Evolutionary conservation across 306 rosid species (phyloP).

Genomic region (Cucurbita moschata): DNA sequence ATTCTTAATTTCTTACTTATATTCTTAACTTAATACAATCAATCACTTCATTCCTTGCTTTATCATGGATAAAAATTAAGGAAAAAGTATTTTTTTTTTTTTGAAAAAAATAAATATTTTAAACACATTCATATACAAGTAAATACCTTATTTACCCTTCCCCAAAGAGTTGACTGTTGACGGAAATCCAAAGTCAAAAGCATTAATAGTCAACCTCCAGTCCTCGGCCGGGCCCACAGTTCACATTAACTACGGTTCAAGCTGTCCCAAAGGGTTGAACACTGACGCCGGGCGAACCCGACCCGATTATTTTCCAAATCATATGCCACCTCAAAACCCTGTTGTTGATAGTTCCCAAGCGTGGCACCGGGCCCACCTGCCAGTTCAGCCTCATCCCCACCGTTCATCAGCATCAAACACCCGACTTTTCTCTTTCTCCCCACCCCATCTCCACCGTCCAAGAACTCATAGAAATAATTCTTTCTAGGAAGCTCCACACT

Average conservation of each 20-base stretch:
- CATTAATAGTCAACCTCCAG: not conserved
- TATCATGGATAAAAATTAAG: not conserved
- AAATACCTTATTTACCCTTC: not conserved
- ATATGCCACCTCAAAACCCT: constrained; percentile 75
- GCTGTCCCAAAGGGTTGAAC: constrained; percentile 69
- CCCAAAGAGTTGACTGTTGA: not conserved
- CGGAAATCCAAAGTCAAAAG: not conserved
- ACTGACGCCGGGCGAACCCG: constrained; percentile 72
- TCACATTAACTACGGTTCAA: constrained; percentile 22
- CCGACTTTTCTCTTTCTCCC: constrained; percentile 44
- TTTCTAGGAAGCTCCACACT: constrained; percentile 53
- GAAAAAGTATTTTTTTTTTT: too few relatives aligned
- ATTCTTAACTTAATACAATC: not conserved
- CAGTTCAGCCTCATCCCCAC: constrained; percentile 66
- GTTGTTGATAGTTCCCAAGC: constrained; percentile 88
- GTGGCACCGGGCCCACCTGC: constrained; percentile 78
- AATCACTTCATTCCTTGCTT: not conserved
- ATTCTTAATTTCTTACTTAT: not conserved
- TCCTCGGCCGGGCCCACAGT: not conserved
- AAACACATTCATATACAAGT: not conserved
- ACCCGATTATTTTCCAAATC: constrained; percentile 61
- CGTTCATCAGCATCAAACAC: constrained; percentile 87
- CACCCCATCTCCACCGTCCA: constrained; percentile 37
- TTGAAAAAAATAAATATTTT: not conserved
- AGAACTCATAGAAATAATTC: constrained; percentile 67